phyloP scores from a whole-genome alignment of 257 asterid genomes.

The Primulina eburnea region DNA sequence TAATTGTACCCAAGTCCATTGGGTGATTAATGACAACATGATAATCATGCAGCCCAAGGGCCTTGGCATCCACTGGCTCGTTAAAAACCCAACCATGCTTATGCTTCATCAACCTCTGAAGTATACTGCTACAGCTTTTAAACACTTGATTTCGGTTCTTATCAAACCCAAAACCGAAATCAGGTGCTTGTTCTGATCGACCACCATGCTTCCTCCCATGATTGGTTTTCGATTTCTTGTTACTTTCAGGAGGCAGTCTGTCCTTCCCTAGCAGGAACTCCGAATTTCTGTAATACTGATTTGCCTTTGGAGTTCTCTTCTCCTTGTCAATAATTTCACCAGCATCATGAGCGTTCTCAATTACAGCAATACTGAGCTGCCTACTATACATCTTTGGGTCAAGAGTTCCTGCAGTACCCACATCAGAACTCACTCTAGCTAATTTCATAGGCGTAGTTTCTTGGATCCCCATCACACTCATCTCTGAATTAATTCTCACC shows the following conservation, averaged over 20 bases:
- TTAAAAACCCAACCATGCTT: conserved; percentile 86
- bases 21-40: conserved; percentile 74
- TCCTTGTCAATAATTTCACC: conserved; percentile 68
- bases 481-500: conserved; percentile 52
- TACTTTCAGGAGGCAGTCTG: conserved; percentile 78
- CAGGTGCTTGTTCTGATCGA: conserved; percentile 34
- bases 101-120: conserved; percentile 86
- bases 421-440: conserved; percentile 47
- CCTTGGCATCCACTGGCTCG: conserved; percentile 70
- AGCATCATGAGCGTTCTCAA: conserved; percentile 41
- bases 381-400: conserved; percentile 50
- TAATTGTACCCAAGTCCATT: conserved; percentile 91
- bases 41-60: conserved; percentile 68
- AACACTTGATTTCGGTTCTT: conserved; percentile 37
- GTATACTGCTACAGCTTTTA: conserved; percentile 64
- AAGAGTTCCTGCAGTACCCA: conserved; percentile 46
- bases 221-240: conserved; percentile 59
- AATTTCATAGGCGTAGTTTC: conserved; percentile 33
- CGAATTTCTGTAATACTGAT: conserved; percentile 73
- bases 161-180: conserved; percentile 45
- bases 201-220: conserved; percentile 53
- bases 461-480: conserved; percentile 33
- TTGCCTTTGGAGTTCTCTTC: conserved; percentile 92
- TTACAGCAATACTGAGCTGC: conserved; percentile 64
- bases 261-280: conserved; percentile 92